phyloP scores from a whole-genome alignment of 2,329 filamentous ascomycete genomes.

The Aspergillus tanneri region DNA sequence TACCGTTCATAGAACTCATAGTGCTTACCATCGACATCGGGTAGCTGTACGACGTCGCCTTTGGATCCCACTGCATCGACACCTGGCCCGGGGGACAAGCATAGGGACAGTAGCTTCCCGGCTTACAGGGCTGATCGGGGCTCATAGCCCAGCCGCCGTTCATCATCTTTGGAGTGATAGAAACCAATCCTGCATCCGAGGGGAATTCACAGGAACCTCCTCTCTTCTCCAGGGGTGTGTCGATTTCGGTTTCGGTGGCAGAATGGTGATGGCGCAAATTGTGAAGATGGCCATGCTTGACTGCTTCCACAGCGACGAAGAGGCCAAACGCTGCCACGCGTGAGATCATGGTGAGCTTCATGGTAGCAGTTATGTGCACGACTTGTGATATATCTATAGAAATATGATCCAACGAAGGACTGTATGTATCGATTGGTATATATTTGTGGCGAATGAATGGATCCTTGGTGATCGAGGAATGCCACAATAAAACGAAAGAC shows the following conservation, averaged over 20 bases:
- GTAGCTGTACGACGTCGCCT: slow-evolving; percentile 64
- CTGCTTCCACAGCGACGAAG: slow-evolving; percentile 37
- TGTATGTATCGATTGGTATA: not conserved
- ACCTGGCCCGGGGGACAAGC: slow-evolving; percentile 74
- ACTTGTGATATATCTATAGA: too few species aligned
- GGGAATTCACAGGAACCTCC: slow-evolving; percentile 64
- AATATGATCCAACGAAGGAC: not conserved
- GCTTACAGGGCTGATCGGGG: slow-evolving; percentile 67
- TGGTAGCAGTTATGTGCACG: too few species aligned
- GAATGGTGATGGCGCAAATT: slow-evolving; percentile 26
- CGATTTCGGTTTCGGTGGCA: slow-evolving; percentile 22
- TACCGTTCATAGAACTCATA: slow-evolving; percentile 9
- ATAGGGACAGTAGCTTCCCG: slow-evolving; percentile 71
- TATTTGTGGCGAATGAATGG: not conserved
- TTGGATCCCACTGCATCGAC: slow-evolving; percentile 74
- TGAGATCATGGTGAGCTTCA: slow-evolving; percentile 38
- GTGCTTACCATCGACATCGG: slow-evolving; percentile 68
- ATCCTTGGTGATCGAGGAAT: not conserved
- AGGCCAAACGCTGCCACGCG: slow-evolving; percentile 39
- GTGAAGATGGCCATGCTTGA: slow-evolving; percentile 31
- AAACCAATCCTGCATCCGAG: slow-evolving; percentile 62
- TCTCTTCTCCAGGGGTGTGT: slow-evolving; percentile 52
- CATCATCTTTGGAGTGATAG: slow-evolving; percentile 60
- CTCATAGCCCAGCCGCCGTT: slow-evolving; percentile 81
- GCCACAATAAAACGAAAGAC: slow-evolving; percentile 23